Evolutionary conservation across 768 basidiomycete species (phyloP).

Genomic region (Mycena indigotica): DNA sequence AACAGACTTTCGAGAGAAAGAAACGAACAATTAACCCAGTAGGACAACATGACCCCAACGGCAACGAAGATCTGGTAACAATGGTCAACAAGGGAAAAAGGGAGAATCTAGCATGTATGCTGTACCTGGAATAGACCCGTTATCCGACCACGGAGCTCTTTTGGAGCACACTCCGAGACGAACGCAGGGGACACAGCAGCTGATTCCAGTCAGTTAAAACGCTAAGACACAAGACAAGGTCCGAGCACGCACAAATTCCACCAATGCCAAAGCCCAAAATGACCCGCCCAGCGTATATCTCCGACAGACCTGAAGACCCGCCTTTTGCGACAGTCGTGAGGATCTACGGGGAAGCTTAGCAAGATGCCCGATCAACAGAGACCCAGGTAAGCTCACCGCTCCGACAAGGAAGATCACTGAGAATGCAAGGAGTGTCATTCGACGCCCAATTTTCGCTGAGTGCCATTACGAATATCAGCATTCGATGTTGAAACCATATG

Average conservation of each 20-base stretch:
- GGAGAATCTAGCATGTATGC: background rate
- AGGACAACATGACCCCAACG: conserved; percentile 82
- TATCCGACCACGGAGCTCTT: conserved; percentile 82
- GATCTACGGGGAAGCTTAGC: conserved; percentile 42
- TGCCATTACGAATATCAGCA: background rate
- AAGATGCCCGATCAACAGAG: background rate
- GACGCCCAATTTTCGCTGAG: conserved; percentile 66
- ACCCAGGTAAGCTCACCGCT: conserved; percentile 51
- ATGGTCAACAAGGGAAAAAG: background rate
- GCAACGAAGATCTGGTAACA: conserved; percentile 47
- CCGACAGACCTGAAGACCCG: conserved; percentile 52
- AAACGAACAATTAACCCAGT: conserved; percentile 74
- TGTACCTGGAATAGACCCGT: conserved; percentile 81
- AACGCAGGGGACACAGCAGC: conserved; percentile 80
- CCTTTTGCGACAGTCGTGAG: conserved; percentile 69
- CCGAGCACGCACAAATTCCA: conserved; percentile 52
- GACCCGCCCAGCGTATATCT: conserved; percentile 82
- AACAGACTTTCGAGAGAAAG: conserved; percentile 2
- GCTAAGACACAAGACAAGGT: background rate
- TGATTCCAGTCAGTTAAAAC: background rate
- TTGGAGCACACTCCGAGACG: conserved; percentile 86
- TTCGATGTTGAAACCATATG: background rate
- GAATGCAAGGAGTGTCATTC: conserved; percentile 62
- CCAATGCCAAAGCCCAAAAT: conserved; percentile 82
- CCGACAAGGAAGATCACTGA: conserved; percentile 68